Conservation (phyloP, 257 asterid species). For the Lavandula angustifolia region DNA sequence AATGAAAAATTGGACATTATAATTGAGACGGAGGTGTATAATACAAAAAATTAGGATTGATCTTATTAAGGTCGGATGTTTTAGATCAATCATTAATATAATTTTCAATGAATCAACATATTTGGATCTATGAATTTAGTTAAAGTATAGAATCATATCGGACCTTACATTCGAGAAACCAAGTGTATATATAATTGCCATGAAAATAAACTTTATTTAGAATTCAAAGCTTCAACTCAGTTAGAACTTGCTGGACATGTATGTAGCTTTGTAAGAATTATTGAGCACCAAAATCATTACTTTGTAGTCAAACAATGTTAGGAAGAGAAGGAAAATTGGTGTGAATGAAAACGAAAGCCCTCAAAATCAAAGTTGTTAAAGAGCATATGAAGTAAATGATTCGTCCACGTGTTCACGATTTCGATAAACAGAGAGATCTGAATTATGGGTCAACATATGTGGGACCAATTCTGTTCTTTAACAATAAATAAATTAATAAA, state of each 20-base stretch:
- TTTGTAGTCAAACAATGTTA: conserved; percentile 1
- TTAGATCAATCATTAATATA: no score
- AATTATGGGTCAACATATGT: conserved; percentile 11
- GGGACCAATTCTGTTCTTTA: neutral
- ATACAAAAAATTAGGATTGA: no score
- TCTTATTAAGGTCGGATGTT: no score
- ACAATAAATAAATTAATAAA: neutral
- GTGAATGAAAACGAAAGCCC: neutral
- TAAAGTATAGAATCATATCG: no score
- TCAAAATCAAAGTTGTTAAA: neutral
- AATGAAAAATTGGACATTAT: no score
- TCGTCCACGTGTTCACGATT: neutral
- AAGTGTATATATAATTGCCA: no score
- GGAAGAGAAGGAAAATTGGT: neutral
- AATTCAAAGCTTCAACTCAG: no score
- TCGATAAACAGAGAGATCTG: neutral
- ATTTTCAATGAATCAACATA: no score
- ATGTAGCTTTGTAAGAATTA: neutral
- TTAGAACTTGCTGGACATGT: neutral
- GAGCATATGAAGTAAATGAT: neutral
- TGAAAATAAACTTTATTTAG: no score
- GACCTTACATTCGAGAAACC: no score
- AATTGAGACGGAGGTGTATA: no score
- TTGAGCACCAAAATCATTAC: neutral
- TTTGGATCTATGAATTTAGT: no score